These are phyloP conservation scores for Gigaspora rosea DNA, from an alignment of 192 early-diverging fungal genomes.

Conservation along the genomic window DNA sequence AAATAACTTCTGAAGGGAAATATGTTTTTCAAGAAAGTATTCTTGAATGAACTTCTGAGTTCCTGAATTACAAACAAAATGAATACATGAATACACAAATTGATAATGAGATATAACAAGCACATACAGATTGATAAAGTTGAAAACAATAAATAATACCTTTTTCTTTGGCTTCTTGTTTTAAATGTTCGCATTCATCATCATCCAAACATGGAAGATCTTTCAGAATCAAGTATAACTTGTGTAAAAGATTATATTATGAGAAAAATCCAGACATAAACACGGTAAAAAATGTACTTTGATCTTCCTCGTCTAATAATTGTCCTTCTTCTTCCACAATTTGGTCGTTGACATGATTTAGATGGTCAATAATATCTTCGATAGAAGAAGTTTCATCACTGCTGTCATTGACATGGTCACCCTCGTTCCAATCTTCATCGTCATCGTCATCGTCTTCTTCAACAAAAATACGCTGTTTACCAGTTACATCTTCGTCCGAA, in stretches of 20 bases:
- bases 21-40: slow-evolving; percentile 49
- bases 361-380: slow-evolving; percentile 25
- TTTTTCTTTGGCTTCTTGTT: slow-evolving; percentile 17
- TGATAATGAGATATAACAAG: not conserved
- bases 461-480: slow-evolving; percentile 20
- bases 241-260: not conserved
- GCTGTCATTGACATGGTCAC: slow-evolving; percentile 21
- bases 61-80: slow-evolving; percentile 30
- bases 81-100: not conserved
- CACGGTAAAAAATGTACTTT: not conserved
- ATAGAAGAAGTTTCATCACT: slow-evolving; percentile 30
- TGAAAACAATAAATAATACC: not conserved
- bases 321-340: slow-evolving; percentile 4
- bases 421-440: slow-evolving; percentile 35
- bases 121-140: not conserved
- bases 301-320: not conserved
- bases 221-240: not conserved
- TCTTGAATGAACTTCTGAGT: slow-evolving; percentile 67
- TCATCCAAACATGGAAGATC: slow-evolving; percentile 32
- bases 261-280: slow-evolving; percentile 1
- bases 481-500: slow-evolving; percentile 9
- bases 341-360: slow-evolving; percentile 7
- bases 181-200: slow-evolving; percentile 41
- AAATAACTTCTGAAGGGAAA: slow-evolving; percentile 61
- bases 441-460: slow-evolving; percentile 39